Base-by-base conservation (phyloP, 2,329 filamentous ascomycete genomes). In the Alternaria gansuensis region DNA sequence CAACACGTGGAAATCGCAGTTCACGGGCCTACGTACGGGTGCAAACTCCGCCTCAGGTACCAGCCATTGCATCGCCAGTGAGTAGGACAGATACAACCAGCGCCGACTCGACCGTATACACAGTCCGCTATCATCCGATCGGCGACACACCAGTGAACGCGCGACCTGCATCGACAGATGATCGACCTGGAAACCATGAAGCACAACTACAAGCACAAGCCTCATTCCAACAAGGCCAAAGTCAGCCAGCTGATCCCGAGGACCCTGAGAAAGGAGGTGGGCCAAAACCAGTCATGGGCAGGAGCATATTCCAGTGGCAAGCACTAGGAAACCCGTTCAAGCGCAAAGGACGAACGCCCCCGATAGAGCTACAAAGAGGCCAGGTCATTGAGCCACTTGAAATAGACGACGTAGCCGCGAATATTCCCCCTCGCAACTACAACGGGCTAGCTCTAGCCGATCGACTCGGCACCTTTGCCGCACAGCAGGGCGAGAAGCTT, bases 71-170 rank as follows among this genome's bases (percentile, higher is more conserved):
- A 7, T 86, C 85, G 10, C 86, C 87, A 1, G 77, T 88, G 36
- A 88, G 84, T 68, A 80, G 86, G 62, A 82, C 83, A 21, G 86
- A 89, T 65, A 87, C 85, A 1, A 84, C 83, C 5, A 88, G 86
- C 72, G 85, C 85, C 8, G 83, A 83, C 26, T 88, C 86, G 61
- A 89, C 87, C 1, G 83, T 88, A 4, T 89, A 89, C 68, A 83
- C 85, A 51, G 83, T 89, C 29, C 83, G 84, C 29, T 87, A 88
- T 67, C 84, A 88, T 66, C 81, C 85, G 13, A 79, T 84, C 79
- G 56, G 83, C 80, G 37, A 82, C 75, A 49, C 73, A 28, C 74
- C 73, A 36, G 67, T 73, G 11, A 56, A 61, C 6, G 60, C 54
- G 33, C 66, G 62, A 28, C 55, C 57, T 33, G 54, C 55, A 14